Conservation (phyloP, 306 rosid species). For the Lablab purpureus region DNA sequence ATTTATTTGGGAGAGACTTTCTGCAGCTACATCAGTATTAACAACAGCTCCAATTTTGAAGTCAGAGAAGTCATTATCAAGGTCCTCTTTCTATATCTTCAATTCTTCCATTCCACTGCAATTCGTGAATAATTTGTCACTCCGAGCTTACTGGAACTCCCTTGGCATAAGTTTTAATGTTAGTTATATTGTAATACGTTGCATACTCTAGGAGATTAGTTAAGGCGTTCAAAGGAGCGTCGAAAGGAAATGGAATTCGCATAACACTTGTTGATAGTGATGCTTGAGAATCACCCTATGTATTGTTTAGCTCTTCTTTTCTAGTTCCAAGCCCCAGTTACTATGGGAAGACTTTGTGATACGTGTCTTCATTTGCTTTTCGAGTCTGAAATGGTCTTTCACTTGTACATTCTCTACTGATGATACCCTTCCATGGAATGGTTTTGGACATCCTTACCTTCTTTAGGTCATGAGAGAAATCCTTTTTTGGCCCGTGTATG, state of each 20-base stretch:
- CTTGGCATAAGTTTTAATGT: background rate
- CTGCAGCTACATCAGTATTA: slow-evolving; percentile 93
- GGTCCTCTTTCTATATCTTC: slow-evolving; percentile 48
- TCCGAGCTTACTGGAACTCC: background rate
- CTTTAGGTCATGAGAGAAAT: background rate
- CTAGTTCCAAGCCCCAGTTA: background rate
- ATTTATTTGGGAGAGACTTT: slow-evolving; percentile 95
- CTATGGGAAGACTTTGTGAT: background rate
- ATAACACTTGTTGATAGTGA: background rate
- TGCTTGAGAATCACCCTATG: background rate
- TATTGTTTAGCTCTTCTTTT: background rate
- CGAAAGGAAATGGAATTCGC: background rate
- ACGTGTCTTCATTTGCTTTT: background rate
- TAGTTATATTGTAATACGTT: background rate
- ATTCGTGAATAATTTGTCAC: background rate
- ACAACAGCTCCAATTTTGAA: slow-evolving; percentile 91
- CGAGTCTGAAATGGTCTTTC: background rate
- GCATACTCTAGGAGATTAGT: background rate
- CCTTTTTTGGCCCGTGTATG: background rate
- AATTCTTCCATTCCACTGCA: background rate
- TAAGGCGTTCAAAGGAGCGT: too few relatives aligned
- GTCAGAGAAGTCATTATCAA: slow-evolving; percentile 82
- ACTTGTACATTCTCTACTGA: background rate
- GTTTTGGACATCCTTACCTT: background rate
- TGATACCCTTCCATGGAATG: background rate